Base-by-base conservation (phyloP, 257 asterid species). In the Paraleonurus japonicus region DNA sequence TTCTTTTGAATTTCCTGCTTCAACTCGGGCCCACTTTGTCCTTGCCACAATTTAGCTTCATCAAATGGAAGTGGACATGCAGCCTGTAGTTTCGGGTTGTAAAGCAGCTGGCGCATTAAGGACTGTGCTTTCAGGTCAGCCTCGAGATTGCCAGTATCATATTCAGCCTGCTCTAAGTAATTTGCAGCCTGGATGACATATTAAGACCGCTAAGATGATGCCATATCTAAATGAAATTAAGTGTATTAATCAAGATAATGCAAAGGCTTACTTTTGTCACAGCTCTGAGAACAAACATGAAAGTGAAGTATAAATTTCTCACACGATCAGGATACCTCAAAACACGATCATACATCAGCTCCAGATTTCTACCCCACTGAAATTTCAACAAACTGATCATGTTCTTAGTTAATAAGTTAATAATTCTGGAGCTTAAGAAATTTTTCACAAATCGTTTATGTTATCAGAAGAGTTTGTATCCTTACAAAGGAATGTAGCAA, bases 41-140 rank as follows among this genome's bases (percentile, higher is more conserved):
- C 98, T 80, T 92, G 87, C 97, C 98, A 90, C 81, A 92, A 77
- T 86, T 92, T 90, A 70, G 98, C 98, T 81, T 90, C 98, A 60
- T 90, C 97, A 66, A 88, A 92, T 1, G 98, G 98, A 76, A 90
- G 88, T 0, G 97, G 97, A 65, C 98, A 92, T 17, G 95, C 97
- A 61, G 88, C 80, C 81, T 77, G 98, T 58, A 92, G 87, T 73
- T 88, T 90, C 2, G 92, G 90, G 75, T 90, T 84, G 84, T 92
- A 87, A 75, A 92, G 84, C 19, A 92, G 72, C 80, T 90, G 96
- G 4, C 86, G 89, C 81, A 92, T 70, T 72, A 92, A 76, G 63
- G 96, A 87, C 75, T 88, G 88, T 9, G 95, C 85, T 90, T 90
- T 90, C 70, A 90, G 88, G 79, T 88, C 98, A 79, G 87, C 92